Conservation (phyloP, 2,329 filamentous ascomycete genomes). For the Parascedosporium putredinis region DNA sequence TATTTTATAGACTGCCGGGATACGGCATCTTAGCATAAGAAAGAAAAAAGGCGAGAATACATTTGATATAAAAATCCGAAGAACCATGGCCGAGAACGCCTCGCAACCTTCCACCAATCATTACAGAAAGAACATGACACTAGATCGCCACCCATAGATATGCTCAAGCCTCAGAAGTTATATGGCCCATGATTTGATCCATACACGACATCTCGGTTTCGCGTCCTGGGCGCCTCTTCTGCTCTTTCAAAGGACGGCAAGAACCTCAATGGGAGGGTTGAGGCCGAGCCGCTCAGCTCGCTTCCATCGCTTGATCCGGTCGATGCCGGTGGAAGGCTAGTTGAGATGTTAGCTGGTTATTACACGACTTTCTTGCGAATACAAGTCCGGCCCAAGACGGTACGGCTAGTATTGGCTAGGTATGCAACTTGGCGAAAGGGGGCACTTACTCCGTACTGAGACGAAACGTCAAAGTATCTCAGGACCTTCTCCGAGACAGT, state of each 20-base stretch:
- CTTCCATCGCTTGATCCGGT: slow-evolving; percentile 75
- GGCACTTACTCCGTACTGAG: slow-evolving; percentile 84
- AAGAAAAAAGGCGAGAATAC: neutral
- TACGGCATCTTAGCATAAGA: too few species aligned
- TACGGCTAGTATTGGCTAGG: neutral
- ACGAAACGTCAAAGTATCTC: slow-evolving; percentile 84
- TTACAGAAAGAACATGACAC: neutral
- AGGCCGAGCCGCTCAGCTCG: slow-evolving; percentile 73
- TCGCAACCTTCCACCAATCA: neutral
- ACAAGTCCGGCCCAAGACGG: neutral
- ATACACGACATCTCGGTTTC: slow-evolving; percentile 56
- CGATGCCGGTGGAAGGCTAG: slow-evolving; percentile 80
- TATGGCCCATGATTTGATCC: slow-evolving; percentile 33
- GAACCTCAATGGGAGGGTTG: slow-evolving; percentile 80
- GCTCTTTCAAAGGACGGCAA: slow-evolving; percentile 72
- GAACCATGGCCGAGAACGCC: neutral
- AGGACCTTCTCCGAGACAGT: slow-evolving; percentile 73
- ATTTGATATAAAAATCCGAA: neutral
- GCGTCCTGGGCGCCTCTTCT: slow-evolving; percentile 38
- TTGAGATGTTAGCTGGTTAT: neutral
- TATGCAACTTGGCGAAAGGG: neutral
- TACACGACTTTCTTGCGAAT: neutral
- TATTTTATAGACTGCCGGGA: too few species aligned
- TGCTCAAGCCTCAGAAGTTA: neutral
- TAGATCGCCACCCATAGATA: neutral